Evolutionary conservation across 75 land plant species (phyloP).

Genomic region (Selaginella moellendorffii): DNA sequence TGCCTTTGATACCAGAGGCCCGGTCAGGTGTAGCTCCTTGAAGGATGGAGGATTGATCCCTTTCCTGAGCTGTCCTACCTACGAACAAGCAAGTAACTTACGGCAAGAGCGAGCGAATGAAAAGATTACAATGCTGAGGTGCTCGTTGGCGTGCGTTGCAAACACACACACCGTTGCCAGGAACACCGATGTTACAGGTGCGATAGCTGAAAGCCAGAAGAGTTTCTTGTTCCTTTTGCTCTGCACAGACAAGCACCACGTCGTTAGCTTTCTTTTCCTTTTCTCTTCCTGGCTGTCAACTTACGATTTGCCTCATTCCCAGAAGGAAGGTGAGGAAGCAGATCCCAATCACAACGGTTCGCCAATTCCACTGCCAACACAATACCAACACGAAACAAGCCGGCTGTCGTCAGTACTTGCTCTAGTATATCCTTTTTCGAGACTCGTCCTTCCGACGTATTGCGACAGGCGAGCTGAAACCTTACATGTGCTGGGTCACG

Average conservation of each 20-base stretch:
- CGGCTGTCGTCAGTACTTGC: too few relatives aligned
- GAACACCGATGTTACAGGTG: conserved; percentile 46
- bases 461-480: too few relatives aligned
- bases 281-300: too few relatives aligned
- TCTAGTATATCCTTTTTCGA: too few relatives aligned
- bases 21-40: background rate
- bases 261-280: too few relatives aligned
- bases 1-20: background rate
- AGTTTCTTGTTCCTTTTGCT: conserved; percentile 4
- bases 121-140: conserved; percentile 7
- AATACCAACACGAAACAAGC: too few relatives aligned
- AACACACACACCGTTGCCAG: conserved; percentile 13
- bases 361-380: conserved; percentile 9
- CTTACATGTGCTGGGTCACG: background rate
- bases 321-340: background rate
- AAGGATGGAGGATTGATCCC: conserved; percentile 2
- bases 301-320: conserved; percentile 4
- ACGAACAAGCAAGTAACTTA: background rate
- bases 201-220: conserved; percentile 66
- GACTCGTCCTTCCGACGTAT: too few relatives aligned
- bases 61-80: conserved; percentile 4
- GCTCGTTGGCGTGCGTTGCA: conserved; percentile 43
- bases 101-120: background rate
- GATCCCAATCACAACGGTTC: background rate
- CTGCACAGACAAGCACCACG: background rate